Percentiles rank a stretch among this genome's conserved stretches.
Evolutionary conservation across 176 grass and related monocot genomes (phyloP).

Genomic region (Cymbopogon citratus): DNA sequence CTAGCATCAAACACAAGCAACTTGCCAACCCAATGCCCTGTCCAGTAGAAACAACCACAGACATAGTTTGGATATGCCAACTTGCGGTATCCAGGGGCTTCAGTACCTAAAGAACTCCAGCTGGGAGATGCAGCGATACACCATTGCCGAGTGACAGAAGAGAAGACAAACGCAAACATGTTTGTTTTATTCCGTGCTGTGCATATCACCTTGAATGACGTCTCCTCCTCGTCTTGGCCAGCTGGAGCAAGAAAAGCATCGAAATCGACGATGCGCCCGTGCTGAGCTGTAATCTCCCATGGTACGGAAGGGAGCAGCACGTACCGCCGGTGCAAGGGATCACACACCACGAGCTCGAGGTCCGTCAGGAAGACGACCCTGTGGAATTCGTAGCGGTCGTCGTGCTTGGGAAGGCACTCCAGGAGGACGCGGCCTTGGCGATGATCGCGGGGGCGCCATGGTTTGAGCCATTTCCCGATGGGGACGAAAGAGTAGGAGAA

Average conservation of each 20-base stretch:
- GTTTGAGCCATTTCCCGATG: neutral
- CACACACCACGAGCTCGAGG: neutral
- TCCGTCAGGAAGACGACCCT: neutral
- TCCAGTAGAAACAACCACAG: constrained; percentile 19
- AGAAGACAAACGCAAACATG: neutral
- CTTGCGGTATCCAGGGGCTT: neutral
- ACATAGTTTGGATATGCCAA: neutral
- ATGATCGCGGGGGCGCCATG: neutral
- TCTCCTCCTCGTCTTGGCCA: neutral
- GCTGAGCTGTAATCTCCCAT: neutral
- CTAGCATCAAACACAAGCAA: neutral
- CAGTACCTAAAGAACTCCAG: constrained; percentile 4
- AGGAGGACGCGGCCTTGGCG: constrained; percentile 29
- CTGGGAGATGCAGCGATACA: neutral
- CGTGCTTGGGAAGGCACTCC: neutral
- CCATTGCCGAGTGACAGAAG: neutral
- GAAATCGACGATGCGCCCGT: neutral
- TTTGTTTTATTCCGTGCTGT: neutral
- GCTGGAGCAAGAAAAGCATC: neutral
- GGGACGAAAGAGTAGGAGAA: constrained; percentile 33
- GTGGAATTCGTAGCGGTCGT: neutral
- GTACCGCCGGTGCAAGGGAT: neutral
- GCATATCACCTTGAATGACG: neutral
- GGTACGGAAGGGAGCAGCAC: neutral
- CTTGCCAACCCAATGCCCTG: neutral